phyloP scores from a whole-genome alignment of 2,329 filamentous ascomycete genomes.

The Aspergillus fumigatus region DNA sequence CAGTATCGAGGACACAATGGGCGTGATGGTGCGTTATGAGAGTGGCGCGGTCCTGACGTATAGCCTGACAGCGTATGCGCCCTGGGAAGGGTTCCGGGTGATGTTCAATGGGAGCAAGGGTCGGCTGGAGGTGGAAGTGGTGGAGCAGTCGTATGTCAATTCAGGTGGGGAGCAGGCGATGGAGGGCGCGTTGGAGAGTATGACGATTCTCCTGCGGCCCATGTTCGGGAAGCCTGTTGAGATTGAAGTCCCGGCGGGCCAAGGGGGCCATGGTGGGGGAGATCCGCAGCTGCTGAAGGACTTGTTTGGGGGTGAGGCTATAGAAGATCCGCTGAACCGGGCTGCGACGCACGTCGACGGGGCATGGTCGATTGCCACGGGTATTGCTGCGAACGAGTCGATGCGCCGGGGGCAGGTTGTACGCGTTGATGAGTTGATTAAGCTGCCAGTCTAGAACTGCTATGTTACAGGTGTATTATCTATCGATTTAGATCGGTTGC shows the following conservation, averaged over 20 bases:
- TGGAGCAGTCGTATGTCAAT: conserved; percentile 55
- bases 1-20: conserved; percentile 63
- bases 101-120: conserved; percentile 49
- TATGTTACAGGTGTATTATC: not conserved
- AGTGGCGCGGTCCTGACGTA: conserved; percentile 57
- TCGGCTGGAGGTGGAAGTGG: conserved; percentile 57
- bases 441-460: not conserved
- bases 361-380: conserved; percentile 55
- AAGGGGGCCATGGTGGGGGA: conserved; percentile 57
- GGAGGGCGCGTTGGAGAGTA: conserved; percentile 23
- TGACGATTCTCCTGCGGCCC: conserved; percentile 41
- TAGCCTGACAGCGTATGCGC: conserved; percentile 52
- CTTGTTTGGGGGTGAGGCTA: conserved; percentile 47
- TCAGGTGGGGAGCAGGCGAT: conserved; percentile 54
- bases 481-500: not conserved
- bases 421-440: conserved; percentile 47
- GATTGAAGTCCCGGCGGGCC: conserved; percentile 48
- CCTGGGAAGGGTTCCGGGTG: conserved; percentile 41
- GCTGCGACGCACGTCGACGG: conserved; percentile 58
- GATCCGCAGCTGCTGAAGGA: conserved; percentile 55
- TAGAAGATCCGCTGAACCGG: conserved; percentile 47
- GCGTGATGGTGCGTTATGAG: conserved; percentile 53
- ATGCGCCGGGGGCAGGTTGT: conserved; percentile 55
- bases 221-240: conserved; percentile 55
- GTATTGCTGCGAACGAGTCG: conserved; percentile 56